Conservation (phyloP, 345 rosid species). For the Sonneratia caseolaris region DNA sequence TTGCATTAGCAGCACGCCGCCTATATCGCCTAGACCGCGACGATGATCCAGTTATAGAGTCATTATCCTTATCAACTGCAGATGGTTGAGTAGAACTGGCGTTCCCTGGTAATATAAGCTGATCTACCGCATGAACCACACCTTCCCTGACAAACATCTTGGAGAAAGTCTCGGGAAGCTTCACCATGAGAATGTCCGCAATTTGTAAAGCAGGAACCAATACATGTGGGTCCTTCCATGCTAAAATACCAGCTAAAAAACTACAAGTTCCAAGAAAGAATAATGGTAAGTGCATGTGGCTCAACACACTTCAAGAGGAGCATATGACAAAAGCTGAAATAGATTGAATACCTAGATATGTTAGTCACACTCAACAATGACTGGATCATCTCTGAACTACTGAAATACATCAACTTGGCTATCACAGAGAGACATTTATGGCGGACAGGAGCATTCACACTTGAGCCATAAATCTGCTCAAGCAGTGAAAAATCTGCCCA, state of each 20-base stretch:
- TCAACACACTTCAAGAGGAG: neutral
- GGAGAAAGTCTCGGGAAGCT: constrained; percentile 91
- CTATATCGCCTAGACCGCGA: constrained; percentile 87
- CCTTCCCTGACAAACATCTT: constrained; percentile 97
- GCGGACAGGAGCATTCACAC: constrained; percentile 87
- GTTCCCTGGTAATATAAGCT: constrained; percentile 69
- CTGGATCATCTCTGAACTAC: constrained; percentile 84
- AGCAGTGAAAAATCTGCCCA: constrained; percentile 8
- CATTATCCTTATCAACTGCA: constrained; percentile 68
- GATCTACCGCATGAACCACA: constrained; percentile 97
- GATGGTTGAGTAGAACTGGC: constrained; percentile 39
- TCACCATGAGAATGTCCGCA: constrained; percentile 96
- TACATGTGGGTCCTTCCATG: constrained; percentile 99
- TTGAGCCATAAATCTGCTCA: constrained; percentile 91
- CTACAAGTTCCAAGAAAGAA: constrained; percentile 25
- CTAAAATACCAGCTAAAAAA: constrained; percentile 94
- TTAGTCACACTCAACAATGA: constrained; percentile 73
- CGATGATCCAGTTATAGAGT: constrained; percentile 44
- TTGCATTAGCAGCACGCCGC: constrained; percentile 62
- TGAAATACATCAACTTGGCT: constrained; percentile 93
- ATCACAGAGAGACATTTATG: constrained; percentile 94
- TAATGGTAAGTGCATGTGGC: neutral
- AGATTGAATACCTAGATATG: constrained; percentile 63
- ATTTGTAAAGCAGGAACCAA: constrained; percentile 95
- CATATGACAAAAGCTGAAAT: neutral